Evolutionary conservation across 1,139 yeast genomes (phyloP), one percentile per base, ranked within the genome.

Genomic region (Wickerhamomyces sp.): DNA sequence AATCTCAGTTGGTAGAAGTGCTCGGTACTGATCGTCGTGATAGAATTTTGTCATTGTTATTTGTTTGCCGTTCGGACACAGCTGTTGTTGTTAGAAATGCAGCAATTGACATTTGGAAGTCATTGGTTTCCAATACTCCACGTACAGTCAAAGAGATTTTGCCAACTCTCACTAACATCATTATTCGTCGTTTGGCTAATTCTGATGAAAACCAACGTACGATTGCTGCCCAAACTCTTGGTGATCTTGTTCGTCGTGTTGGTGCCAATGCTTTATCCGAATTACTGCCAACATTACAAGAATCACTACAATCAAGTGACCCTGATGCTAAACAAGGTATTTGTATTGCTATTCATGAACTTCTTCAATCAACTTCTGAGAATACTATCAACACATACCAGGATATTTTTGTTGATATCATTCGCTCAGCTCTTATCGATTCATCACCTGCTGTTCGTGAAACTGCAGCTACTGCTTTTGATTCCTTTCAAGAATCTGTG

Each of bases 101-200:
- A 31, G 81, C 97, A n/a, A 78, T 88, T 46, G 97, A 92, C 54
- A 90, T 94, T 39, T 94, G 99, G 99, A 90, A 90, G 66, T 89
- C 96, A 1, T 72, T 94, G 61, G 97, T 94, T 40, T 85, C 95
- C 40, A 92, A 92, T 60, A 92, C 98, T 28, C 98, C 98, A 34
- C 81, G 85, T 61, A 88, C 96, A n/a, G 84, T 92, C 41, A 92
- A 87, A 68, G 97, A 90, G 60, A 86, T 92, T 44, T 66, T 94
- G 51, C 95, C 97, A 28, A 72, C 89, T 7, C 77, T 94, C 49
- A 86, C 95, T 4, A 76, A 76, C 44, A 75, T 87, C 52, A 81
- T 94, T 56, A 88, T 94, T 46, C 78, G 81, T 51, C 78, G 88
- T 55, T 72, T 92, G 60, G 95, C 97, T 0, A 81, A 90, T 18